Percentiles rank a stretch among this genome's conserved stretches.
Evolutionary conservation across 257 asterid genomes (phyloP).

Genomic region (Solanum boliviense): DNA sequence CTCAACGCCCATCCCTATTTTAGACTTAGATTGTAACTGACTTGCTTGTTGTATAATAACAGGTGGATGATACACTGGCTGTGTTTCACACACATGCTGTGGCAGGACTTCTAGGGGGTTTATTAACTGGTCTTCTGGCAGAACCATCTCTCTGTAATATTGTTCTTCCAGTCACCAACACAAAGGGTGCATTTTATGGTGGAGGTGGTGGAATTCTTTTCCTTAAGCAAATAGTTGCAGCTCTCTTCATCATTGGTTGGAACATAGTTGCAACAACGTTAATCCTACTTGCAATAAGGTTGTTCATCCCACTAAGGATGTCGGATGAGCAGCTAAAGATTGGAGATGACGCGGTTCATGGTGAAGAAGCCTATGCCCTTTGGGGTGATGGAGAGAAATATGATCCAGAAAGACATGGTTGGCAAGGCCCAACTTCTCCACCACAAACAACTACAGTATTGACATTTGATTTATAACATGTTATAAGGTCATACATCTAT

Average conservation of each 20-base stretch:
- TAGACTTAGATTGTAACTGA: not conserved
- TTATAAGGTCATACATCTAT: not conserved
- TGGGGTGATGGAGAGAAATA: slow-evolving; percentile 93
- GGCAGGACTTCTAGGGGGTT: slow-evolving; percentile 78
- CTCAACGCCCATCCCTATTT: not conserved
- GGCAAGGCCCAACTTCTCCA: slow-evolving; percentile 27
- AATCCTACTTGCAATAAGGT: slow-evolving; percentile 42
- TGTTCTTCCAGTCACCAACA: slow-evolving; percentile 50
- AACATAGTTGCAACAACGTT: slow-evolving; percentile 48
- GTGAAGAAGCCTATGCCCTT: slow-evolving; percentile 85
- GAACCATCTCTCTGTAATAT: slow-evolving; percentile 64
- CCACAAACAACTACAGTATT: slow-evolving; percentile 51
- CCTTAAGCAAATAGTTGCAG: slow-evolving; percentile 65
- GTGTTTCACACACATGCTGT: slow-evolving; percentile 88
- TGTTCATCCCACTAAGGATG: slow-evolving; percentile 66
- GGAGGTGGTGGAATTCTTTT: slow-evolving; percentile 38
- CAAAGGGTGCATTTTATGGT: slow-evolving; percentile 74
- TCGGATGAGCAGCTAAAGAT: slow-evolving; percentile 73
- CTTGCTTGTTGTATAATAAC: not conserved
- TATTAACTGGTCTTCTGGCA: slow-evolving; percentile 67
- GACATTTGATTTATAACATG: slow-evolving; percentile 42
- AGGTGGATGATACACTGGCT: slow-evolving; percentile 86
- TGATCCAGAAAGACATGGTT: slow-evolving; percentile 57
- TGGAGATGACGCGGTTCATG: slow-evolving; percentile 91
- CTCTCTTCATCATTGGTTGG: slow-evolving; percentile 67